Evolutionary conservation across 2,329 filamentous ascomycete genomes (phyloP), one percentile per base, ranked within the genome.

Genomic region (Simplicillium aogashimaense): DNA sequence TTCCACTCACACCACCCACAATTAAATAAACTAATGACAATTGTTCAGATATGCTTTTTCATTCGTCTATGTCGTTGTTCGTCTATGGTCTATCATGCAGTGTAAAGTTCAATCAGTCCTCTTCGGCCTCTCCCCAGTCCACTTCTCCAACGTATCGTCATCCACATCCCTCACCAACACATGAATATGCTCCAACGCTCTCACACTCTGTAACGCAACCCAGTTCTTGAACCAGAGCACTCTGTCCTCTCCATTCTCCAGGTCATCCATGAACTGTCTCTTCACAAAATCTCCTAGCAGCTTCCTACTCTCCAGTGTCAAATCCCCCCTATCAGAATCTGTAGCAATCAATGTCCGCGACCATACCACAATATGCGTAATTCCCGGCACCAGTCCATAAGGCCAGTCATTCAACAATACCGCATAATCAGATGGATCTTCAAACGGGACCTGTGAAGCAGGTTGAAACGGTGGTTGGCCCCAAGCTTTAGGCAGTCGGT

Each of bases 171-270:
- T 70, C 38, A 82, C 74, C 52, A 83, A 55, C 29, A 97, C 78
- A 60, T 97, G 90, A 53, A 95, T 81, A 58, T 95, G 90, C 65
- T 95, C 89, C 36, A 95, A 69, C 3, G 84, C 76, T 51, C 89
- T 78, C 33, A 95, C 83, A 51, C 86, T 94, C 67, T 95, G 94
- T 56, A 95, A 64, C 18, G 80, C 78, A 44, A 78, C 80, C 88
- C 88, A 95, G 52, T 95, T 95, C 72, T 90, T 94, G 65, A 95
- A 95, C 87, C 88, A 97, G 45, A 88, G 57, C 35, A 82, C 76
- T 37, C 63, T 65, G 6, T 69, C 61, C 42, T 63, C 60, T n/a
- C 69, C 71, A 3, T 59, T 64, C 0, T 69, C 71, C 11, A 85
- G 62, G 25, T 60, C 63, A n/a, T 72, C 66, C 29, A 74, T 65